Conservation (phyloP, 2,329 filamentous ascomycete species). For the Helotiales sp. region DNA sequence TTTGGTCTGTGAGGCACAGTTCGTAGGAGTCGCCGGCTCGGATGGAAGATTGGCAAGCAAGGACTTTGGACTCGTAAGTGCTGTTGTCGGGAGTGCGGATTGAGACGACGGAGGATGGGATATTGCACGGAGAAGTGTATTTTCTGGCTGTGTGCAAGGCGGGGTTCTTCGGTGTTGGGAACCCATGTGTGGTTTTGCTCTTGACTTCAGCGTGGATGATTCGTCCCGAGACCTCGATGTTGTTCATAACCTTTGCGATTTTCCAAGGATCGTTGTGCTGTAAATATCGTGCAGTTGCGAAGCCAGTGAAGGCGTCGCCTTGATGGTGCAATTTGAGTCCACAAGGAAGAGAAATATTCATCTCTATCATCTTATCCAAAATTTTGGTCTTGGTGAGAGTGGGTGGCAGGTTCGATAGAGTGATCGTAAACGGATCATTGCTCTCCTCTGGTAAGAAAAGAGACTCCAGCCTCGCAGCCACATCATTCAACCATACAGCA, state of each 20-base stretch:
- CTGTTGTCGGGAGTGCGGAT: constrained; percentile 29
- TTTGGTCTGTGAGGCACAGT: constrained; percentile 47
- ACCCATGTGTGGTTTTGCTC: not conserved
- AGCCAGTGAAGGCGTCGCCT: not conserved
- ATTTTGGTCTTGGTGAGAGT: not conserved
- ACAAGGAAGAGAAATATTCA: not conserved
- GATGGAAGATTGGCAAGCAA: constrained; percentile 44
- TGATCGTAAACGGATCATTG: not conserved
- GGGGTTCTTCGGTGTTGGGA: not conserved
- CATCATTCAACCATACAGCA: constrained; percentile 27
- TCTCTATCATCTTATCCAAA: constrained; percentile 1
- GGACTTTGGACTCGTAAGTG: constrained; percentile 45
- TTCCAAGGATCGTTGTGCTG: not conserved
- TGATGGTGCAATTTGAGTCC: not conserved
- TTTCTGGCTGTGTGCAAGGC: not conserved
- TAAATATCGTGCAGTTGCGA: constrained; percentile 3
- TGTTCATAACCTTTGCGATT: not conserved
- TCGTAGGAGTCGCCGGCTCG: constrained; percentile 49
- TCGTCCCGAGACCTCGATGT: not conserved
- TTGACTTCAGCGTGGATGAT: constrained; percentile 7
- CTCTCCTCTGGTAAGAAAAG: constrained; percentile 15
- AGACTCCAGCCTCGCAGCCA: constrained; percentile 22
- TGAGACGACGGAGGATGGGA: constrained; percentile 25
- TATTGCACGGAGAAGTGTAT: not conserved
- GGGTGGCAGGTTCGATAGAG: constrained; percentile 11